Base-by-base conservation (phyloP, 306 rosid species). In the Prunus mume region DNA sequence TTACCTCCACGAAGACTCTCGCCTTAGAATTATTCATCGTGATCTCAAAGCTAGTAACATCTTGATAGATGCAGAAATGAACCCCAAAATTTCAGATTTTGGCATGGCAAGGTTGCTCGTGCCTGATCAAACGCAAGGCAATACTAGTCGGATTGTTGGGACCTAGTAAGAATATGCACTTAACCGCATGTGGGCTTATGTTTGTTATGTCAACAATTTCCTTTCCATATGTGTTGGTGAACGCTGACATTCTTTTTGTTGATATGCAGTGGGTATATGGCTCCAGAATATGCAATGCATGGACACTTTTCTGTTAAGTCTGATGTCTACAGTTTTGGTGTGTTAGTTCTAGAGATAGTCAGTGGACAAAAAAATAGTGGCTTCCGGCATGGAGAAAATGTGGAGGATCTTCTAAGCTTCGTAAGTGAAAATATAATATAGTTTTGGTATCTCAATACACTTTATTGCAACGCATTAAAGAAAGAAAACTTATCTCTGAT, bases 101-200 rank as follows among this genome's bases (percentile, higher is more conserved):
- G 60, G 73, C 73, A 69, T 27, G 73, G 61, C 73, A 68, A 68
- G 56, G 34, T 45, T 68, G 38, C 45, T 68, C 0, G 20, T 43
- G 34, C 72, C 1, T 68, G 61, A 69, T 49, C 60, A 50, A 69
- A 69, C 61, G 2, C 46, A 50, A 69, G 61, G 73, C 24, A 69
- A 69, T 50, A 69, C 73, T 9, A 69, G 46, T 18, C 18, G 73
- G 17, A 69, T 69, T 50, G 61, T 69, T 15, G 73, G 61, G 61
- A 69, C 46, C 45, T 69, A 9, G 73, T 69, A 69, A 49, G 67
- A 60, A 60, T 38, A 6, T 10, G 57, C 13, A 45, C 57, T 38
- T 10, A 9, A 65, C 27, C 9, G 22, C 56, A 6, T 7, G 2
- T 3, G 19, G 9, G 55, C 56, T 24, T 45, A 46, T 22, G 24